A percentile compares a stretch with the other conserved stretches of the same genome.
Conservation (phyloP, 2,329 filamentous ascomycete genomes). For the Paraphaeosphaeria sporulosa region DNA sequence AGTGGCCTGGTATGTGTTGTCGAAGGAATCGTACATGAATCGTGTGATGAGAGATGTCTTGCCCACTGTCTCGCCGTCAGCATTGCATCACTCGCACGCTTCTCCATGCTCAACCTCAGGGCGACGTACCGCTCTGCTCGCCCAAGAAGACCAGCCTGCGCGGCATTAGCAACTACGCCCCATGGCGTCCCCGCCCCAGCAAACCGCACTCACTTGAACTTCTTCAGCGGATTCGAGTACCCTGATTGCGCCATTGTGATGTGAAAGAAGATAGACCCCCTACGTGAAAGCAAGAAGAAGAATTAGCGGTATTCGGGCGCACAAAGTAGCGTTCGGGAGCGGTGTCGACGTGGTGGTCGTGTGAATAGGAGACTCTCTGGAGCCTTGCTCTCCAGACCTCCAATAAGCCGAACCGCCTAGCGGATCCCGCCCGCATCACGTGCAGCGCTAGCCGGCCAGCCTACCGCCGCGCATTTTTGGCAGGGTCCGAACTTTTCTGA, state of each 20-base stretch:
- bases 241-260: slow-evolving; percentile 78
- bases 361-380: slow-evolving; percentile 22
- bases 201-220: slow-evolving; percentile 80
- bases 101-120: background rate
- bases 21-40: slow-evolving; percentile 99
- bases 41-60: slow-evolving; percentile 98
- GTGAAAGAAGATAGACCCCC: slow-evolving; percentile 23
- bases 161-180: slow-evolving; percentile 40
- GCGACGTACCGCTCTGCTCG: slow-evolving; percentile 90
- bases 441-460: slow-evolving; percentile 1
- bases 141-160: slow-evolving; percentile 92
- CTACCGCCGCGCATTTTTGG: slow-evolving; percentile 1
- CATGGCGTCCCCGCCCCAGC: slow-evolving; percentile 15
- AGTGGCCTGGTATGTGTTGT: slow-evolving; percentile 99
- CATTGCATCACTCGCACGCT: background rate
- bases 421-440: slow-evolving; percentile 6
- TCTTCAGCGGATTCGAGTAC: slow-evolving; percentile 99
- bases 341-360: slow-evolving; percentile 6
- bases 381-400: slow-evolving; percentile 2
- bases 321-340: slow-evolving; percentile 13
- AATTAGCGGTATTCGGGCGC: slow-evolving; percentile 9
- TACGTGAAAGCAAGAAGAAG: slow-evolving; percentile 8
- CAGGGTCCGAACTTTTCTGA: slow-evolving; percentile 15
- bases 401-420: slow-evolving; percentile 2
- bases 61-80: slow-evolving; percentile 70